Evolutionary conservation across 2,329 filamentous ascomycete genomes (phyloP), one percentile per base, ranked within the genome.

Genomic region (Colletotrichum acutatum): DNA sequence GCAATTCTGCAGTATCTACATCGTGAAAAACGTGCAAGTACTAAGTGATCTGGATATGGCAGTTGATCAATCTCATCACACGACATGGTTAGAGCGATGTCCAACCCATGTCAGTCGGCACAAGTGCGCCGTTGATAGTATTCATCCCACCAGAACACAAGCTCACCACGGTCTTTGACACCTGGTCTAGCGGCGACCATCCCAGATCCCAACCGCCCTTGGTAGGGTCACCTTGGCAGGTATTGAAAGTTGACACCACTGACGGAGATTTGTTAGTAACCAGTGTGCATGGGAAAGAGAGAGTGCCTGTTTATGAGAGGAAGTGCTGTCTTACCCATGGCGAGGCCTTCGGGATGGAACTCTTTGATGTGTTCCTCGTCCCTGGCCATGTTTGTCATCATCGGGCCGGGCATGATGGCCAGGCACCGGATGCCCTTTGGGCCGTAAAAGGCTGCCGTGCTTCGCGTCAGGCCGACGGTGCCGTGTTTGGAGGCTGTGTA

Each of bases 401-500:
- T 90, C n/a, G 82, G 85, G 11, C 87, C 88, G 54, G 89, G 82
- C 74, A 89, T 85, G 22, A 67, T 67, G 7, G 68, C 63, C 0
- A 71, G 22, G 26, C 68, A 71, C 5, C 68, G 84, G 72, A 91
- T 88, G 26, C 88, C 88, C 78, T 87, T 86, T 24, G 81, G 80
- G 0, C 84, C 85, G 76, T 91, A 91, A 76, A 84, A 88, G 0
- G 85, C 83, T 1, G 89, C 89, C 9, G 88, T 91, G 79, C 88
- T 91, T 78, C 86, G 87, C 9, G 87, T 89, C 66, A 90, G 79
- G 0, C 86, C 88, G 2, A 88, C 77, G 5, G 90, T 77, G 5
- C 85, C 88, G 74, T 90, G 87, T 78, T 90, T 90, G 78, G 82
- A 85, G 0, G 84, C 83, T 0, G 87, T 89, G 76, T 90, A 89